Evolutionary conservation across 2,329 filamentous ascomycete genomes (phyloP).

Genomic region (Penicillium sp.): DNA sequence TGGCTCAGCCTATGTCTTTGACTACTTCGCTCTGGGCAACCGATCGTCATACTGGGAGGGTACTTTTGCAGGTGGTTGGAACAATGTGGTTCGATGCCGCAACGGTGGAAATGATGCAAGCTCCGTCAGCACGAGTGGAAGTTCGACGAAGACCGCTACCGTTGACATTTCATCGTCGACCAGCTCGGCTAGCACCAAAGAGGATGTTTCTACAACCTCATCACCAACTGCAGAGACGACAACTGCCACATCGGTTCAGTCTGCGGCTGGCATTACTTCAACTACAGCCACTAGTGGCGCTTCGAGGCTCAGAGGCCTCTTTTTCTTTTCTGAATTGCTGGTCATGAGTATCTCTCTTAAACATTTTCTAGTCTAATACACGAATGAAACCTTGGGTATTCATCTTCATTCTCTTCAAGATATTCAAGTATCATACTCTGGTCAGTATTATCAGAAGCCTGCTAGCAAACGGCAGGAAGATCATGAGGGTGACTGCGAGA

Average conservation of each 20-base stretch:
- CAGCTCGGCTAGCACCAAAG: constrained; percentile 6
- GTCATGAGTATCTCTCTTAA: too few species aligned
- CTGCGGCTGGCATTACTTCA: constrained; percentile 9
- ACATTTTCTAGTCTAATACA: too few species aligned
- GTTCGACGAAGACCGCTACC: constrained; percentile 10
- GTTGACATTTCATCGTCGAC: constrained; percentile 7
- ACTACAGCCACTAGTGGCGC: constrained; percentile 20
- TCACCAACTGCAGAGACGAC: constrained; percentile 3
- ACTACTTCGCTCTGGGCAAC: constrained; percentile 21
- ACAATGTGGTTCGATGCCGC: constrained; percentile 19
- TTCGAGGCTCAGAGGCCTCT: constrained; percentile 13
- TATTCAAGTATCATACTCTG: too few species aligned
- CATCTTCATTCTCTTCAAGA: too few species aligned
- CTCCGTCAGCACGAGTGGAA: constrained; percentile 11
- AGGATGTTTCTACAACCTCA: constrained; percentile 6
- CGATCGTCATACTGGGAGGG: constrained; percentile 27
- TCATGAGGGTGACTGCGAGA: too few species aligned
- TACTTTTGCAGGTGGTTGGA: constrained; percentile 27
- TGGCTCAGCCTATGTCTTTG: constrained; percentile 28
- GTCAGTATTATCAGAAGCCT: too few species aligned
- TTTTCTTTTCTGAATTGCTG: constrained; percentile 3
- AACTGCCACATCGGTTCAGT: constrained; percentile 1
- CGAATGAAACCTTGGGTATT: too few species aligned
- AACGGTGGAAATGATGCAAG: constrained; percentile 16
- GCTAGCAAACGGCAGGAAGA: too few species aligned